These are phyloP conservation scores for Carex pumila DNA, from an alignment of 176 grass and related monocot species.

Conservation along the genomic window DNA sequence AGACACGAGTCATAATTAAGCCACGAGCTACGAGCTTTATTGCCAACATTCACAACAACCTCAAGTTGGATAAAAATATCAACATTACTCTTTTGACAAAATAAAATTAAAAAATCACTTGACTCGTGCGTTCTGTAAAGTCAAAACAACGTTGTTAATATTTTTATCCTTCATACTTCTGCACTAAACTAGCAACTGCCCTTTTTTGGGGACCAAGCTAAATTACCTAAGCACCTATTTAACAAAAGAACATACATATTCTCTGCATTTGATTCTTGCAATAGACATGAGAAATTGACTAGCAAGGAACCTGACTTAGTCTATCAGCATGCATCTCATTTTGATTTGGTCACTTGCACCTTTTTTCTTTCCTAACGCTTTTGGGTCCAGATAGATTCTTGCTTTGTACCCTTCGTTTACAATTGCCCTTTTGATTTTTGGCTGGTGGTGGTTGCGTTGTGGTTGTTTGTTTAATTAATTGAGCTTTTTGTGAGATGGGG, in stretches of 20 bases:
- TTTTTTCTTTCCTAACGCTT: neutral
- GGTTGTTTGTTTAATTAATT: neutral
- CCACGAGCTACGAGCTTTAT: no score
- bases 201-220: neutral
- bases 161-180: no score
- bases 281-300: conserved; percentile 5
- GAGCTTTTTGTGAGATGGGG: neutral
- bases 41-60: no score
- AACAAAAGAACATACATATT: neutral
- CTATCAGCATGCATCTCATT: neutral
- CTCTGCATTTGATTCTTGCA: neutral
- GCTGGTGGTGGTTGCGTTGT: neutral
- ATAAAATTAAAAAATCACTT: no score
- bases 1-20: no score
- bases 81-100: no score
- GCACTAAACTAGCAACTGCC: neutral
- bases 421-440: neutral
- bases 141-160: no score
- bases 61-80: no score
- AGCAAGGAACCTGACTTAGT: neutral
- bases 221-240: neutral
- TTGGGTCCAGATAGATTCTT: conserved; percentile 9
- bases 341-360: neutral
- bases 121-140: no score
- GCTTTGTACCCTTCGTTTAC: conserved; percentile 4